These are phyloP conservation scores for Apocynum venetum DNA, from an alignment of 257 asterid genomes.

Conservation along the genomic window DNA sequence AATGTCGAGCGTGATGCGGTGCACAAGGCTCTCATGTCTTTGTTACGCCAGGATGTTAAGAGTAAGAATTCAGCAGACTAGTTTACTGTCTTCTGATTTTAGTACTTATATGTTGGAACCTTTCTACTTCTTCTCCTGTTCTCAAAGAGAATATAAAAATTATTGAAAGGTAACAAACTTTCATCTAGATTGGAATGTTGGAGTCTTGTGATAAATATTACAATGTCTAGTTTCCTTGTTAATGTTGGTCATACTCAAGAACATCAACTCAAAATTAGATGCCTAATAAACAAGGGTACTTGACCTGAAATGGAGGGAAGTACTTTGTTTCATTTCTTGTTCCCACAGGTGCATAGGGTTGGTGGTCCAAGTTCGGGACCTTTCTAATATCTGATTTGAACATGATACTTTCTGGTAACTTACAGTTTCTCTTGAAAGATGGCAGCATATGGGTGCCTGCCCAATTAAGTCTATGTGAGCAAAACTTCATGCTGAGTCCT, in stretches of 20 bases:
- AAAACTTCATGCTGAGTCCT: not conserved
- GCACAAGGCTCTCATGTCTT: constrained; percentile 74
- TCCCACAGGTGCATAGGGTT: not conserved
- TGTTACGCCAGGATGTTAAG: constrained; percentile 88
- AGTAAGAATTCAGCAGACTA: constrained; percentile 43
- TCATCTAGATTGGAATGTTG: not conserved
- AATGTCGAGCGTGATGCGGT: constrained; percentile 97
- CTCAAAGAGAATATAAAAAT: not conserved
- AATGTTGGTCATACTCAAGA: not conserved
- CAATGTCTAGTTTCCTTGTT: not conserved
- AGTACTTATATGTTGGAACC: not conserved
- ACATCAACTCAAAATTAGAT: not conserved
- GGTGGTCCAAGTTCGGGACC: not conserved
- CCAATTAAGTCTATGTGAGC: not conserved
- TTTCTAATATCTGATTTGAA: not conserved
- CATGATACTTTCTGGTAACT: not conserved
- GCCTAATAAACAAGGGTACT: not conserved
- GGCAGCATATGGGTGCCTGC: not conserved
- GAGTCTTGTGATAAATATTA: not conserved
- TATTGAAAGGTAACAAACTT: not conserved
- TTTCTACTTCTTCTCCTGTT: not conserved
- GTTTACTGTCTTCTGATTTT: not conserved
- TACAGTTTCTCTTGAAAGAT: not conserved
- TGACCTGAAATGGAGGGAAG: not conserved
- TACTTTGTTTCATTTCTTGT: not conserved